Evolutionary conservation across 164 flowering plant species (phyloP).

Genomic region (Houttuynia cordata): DNA sequence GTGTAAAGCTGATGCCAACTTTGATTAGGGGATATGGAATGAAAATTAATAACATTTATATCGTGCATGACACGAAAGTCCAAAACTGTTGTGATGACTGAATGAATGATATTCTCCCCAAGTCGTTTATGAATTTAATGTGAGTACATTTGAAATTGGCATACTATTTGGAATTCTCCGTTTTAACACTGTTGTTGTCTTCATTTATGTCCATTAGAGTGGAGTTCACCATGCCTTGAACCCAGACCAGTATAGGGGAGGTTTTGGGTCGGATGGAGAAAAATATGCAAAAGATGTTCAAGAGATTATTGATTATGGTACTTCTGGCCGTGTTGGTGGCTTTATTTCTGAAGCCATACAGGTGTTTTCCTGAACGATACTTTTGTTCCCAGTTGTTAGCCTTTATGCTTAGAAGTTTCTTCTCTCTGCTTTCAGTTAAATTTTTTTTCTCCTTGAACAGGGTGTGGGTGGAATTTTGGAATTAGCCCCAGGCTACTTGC

Average conservation of each 20-base stretch:
- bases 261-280: slow-evolving; percentile 75
- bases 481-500: slow-evolving; percentile 81
- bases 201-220: slow-evolving; percentile 24
- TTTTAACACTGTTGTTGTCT: background rate
- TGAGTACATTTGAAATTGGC: no score
- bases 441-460: slow-evolving; percentile 20
- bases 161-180: background rate
- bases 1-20: no score
- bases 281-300: slow-evolving; percentile 86
- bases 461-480: slow-evolving; percentile 91
- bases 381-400: background rate
- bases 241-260: slow-evolving; percentile 89
- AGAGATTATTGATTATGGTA: slow-evolving; percentile 69
- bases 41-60: no score
- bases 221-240: slow-evolving; percentile 89
- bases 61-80: no score
- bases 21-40: no score
- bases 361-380: slow-evolving; percentile 19
- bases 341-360: slow-evolving; percentile 88
- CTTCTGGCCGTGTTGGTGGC: slow-evolving; percentile 72
- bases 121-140: no score
- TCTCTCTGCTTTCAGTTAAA: background rate
- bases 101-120: no score
- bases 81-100: no score
- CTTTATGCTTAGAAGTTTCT: background rate